These are phyloP conservation scores for Chaetomium fimeti DNA, from an alignment of 495 filamentous ascomycete species.

Conservation along the genomic window DNA sequence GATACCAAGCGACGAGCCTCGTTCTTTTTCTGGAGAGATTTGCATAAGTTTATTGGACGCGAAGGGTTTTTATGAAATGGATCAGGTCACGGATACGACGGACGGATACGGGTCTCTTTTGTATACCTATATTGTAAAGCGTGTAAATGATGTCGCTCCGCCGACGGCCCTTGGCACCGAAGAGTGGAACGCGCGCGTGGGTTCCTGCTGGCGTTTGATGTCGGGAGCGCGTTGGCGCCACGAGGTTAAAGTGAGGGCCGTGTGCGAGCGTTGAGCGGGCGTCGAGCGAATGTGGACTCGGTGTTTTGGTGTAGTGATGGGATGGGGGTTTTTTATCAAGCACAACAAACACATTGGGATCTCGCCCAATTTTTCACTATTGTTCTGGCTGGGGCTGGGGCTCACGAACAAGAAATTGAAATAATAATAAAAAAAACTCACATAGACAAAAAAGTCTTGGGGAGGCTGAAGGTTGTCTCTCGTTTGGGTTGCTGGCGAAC, in stretches of 20 bases:
- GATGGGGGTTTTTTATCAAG: conserved; percentile 13
- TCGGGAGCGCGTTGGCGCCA: conserved; percentile 40
- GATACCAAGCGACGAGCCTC: not conserved
- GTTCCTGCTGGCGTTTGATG: not conserved
- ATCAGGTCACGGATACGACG: conserved; percentile 32
- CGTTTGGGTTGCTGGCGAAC: no score
- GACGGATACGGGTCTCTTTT: conserved; percentile 41
- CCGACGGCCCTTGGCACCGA: conserved; percentile 58
- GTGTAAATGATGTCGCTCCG: conserved; percentile 54
- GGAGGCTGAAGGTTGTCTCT: no score
- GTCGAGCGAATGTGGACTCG: conserved; percentile 18
- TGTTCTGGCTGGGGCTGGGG: not conserved
- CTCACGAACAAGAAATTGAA: not conserved
- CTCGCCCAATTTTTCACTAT: not conserved
- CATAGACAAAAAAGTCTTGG: no score
- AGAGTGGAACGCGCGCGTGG: conserved; percentile 48
- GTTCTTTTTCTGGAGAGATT: not conserved
- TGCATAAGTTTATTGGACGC: not conserved
- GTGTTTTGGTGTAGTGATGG: conserved; percentile 22
- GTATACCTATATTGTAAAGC: conserved; percentile 47
- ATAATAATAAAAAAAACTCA: not conserved
- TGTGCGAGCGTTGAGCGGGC: conserved; percentile 58
- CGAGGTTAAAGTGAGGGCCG: conserved; percentile 62
- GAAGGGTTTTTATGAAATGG: conserved; percentile 7
- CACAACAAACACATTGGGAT: conserved; percentile 13